phyloP scores from a whole-genome alignment of 2,329 filamentous ascomycete species.

The Penicillium hesseltinei region DNA sequence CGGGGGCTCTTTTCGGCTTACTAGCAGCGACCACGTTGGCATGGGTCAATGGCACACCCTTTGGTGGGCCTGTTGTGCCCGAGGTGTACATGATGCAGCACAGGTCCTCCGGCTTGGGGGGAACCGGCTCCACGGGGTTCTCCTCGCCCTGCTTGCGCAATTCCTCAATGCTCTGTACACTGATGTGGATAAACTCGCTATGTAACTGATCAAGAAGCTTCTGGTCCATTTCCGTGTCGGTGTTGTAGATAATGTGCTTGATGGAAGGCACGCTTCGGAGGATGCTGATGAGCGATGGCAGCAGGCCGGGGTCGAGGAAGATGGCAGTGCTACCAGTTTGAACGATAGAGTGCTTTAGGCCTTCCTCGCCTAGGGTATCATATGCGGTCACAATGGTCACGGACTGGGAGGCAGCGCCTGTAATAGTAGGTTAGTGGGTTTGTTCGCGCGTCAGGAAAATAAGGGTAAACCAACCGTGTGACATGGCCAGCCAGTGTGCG shows the following conservation, averaged over 20 bases:
- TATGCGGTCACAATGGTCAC: slow-evolving; percentile 93
- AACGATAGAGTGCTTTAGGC: slow-evolving; percentile 79
- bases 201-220: slow-evolving; percentile 56
- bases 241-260: slow-evolving; percentile 59
- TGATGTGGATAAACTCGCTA: slow-evolving; percentile 52
- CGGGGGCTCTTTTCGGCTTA: slow-evolving; percentile 43
- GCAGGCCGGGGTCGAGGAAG: slow-evolving; percentile 79
- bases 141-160: slow-evolving; percentile 57
- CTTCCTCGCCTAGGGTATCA: slow-evolving; percentile 82
- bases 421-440: background rate
- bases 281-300: slow-evolving; percentile 58
- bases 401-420: slow-evolving; percentile 72
- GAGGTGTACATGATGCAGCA: slow-evolving; percentile 84
- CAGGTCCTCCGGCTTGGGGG: slow-evolving; percentile 71
- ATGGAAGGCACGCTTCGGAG: slow-evolving; percentile 57
- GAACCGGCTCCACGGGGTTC: slow-evolving; percentile 68
- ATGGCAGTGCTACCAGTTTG: slow-evolving; percentile 80
- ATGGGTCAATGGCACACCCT: slow-evolving; percentile 83
- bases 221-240: slow-evolving; percentile 52
- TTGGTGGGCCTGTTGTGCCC: slow-evolving; percentile 83
- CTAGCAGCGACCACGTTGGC: slow-evolving; percentile 74
- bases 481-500: slow-evolving; percentile 78
- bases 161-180: slow-evolving; percentile 56
- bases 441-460: background rate
- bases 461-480: slow-evolving; percentile 57